Evolutionary conservation across 2,329 filamentous ascomycete species (phyloP), one percentile per base, ranked within the genome.

Genomic region (Xylariaceae sp.): DNA sequence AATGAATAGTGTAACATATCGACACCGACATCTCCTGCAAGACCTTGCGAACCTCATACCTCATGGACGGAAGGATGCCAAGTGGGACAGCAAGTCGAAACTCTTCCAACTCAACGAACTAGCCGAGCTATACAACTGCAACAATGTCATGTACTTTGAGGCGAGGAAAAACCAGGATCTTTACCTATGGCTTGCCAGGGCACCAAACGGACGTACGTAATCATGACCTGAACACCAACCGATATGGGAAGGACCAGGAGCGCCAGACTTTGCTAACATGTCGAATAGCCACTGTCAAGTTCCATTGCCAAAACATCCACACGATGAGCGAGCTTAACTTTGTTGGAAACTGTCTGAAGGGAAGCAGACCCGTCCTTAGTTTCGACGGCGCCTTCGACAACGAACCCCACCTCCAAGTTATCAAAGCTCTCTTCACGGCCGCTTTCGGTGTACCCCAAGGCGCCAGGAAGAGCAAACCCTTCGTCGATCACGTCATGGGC

Each of bases 81-180:
- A 98, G 68, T 87, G 96, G 52, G 93, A 98, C 65, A 93, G 89
- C 39, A 97, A 97, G 70, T 18, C n/a, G 13, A n/a, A 93, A 72
- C 76, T 89, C 54, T 77, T 81, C 76, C 73, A 86, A 62, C 78
- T 95, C 38, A 93, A 93, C 68, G 87, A 90, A 60, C 69, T 80
- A 32, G 73, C 74, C 43, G 80, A 85, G 59, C 55, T 95, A 22
- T 93, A 94, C 73, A 94, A 93, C 62, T 94, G 88, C 77, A 95
- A 95, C 69, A 91, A 94, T 62, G 80, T 93, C 87, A 90, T 96
- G 48, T 98, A 95, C 71, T 94, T 96, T 62, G 91, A 98, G 70
- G 90, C 90, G 34, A 78, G 90, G 46, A 98, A 97, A 67, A 87
- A 85, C 45, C 85, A 95, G 67, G 93, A 97, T 72, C 73, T 97